phyloP scores from a whole-genome alignment of 768 basidiomycete species.

The Tulasnella sp. region DNA sequence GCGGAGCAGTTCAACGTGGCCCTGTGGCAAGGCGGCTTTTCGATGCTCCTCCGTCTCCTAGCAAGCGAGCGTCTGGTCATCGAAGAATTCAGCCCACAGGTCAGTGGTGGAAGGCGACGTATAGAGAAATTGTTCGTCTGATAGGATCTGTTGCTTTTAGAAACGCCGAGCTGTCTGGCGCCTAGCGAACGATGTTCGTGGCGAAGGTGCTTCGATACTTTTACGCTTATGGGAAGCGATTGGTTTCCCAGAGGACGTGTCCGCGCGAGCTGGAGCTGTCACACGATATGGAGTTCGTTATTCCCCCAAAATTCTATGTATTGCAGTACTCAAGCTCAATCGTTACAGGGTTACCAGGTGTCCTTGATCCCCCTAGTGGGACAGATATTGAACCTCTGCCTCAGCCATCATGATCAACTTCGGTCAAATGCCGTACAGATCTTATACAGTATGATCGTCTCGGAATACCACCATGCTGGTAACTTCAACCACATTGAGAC shows the following conservation, averaged over 20 bases:
- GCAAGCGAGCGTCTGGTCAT: conserved; percentile 87
- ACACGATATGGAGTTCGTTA: conserved; percentile 57
- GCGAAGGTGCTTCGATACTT: conserved; percentile 76
- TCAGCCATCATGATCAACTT: conserved; percentile 89
- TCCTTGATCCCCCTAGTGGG: conserved; percentile 77
- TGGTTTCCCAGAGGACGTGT: conserved; percentile 56
- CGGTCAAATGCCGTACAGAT: conserved; percentile 86
- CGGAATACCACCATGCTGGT: conserved; percentile 73
- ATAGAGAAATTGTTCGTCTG: conserved; percentile 12
- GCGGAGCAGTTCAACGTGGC: conserved; percentile 52
- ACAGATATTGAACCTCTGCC: conserved; percentile 79
- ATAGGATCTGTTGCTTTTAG: conserved; percentile 30
- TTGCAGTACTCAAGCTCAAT: neutral
- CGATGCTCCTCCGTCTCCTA: conserved; percentile 71
- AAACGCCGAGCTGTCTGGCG: conserved; percentile 94
- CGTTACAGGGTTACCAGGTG: conserved; percentile 65
- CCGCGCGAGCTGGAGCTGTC: conserved; percentile 38
- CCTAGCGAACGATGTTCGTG: conserved; percentile 89
- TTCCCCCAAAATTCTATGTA: neutral
- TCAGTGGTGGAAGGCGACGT: conserved; percentile 25
- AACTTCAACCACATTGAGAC: conserved; percentile 86
- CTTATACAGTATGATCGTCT: conserved; percentile 89
- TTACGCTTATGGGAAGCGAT: conserved; percentile 76
- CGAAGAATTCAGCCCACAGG: conserved; percentile 92
- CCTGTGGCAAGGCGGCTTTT: conserved; percentile 74